Evolutionary conservation across 352 stramenopile species (phyloP), one percentile per base, ranked within the genome.

Genomic region (Phytopythium aichiense): DNA sequence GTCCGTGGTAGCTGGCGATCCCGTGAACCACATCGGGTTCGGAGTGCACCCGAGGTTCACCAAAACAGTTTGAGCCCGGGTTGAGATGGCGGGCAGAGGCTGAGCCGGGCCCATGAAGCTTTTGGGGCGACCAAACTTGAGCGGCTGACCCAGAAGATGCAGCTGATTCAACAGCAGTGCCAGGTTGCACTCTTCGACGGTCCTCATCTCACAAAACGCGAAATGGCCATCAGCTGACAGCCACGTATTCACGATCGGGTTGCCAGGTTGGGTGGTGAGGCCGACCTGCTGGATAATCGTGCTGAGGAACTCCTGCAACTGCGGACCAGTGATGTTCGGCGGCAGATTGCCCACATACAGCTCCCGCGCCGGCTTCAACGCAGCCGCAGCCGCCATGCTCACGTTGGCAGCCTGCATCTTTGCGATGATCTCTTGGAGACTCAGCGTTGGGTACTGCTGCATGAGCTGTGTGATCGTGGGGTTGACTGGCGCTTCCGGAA

Each of bases 211-310:
- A 38, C 85, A 94, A 50, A 95, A 95, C 1, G 87, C 87, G 58
- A 94, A 95, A 37, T 94, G 85, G 28, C 85, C 85, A 48, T 94
- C 87, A 3, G 81, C 88, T 13, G 87, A 95, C 53, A 92, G 88
- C 87, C 87, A 95, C 60, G 85, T 92, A 61, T 83, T 90, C 45
- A 92, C 48, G 60, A 95, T 95, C 8, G 87, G 85, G 49, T 91
- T 94, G 1, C 87, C 87, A 20, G 83, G 80, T 45, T 93, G 81
- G 16, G 79, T 76, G 5, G 71, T 87, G 38, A 95, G 73, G 4
- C 87, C 87, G 37, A 95, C 85, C 58, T 95, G 85, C 56, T 92
- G 85, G 55, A 95, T 92, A 61, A 95, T 95, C 22, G 87, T 94
- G 23, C 84, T 85, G 16, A 95, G 54, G 55, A 92, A 95, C 52